Evolutionary conservation across 202 grass and related monocot species (phyloP), one percentile per base, ranked within the genome.

Genomic region (Dendrocalamus latiflorus): DNA sequence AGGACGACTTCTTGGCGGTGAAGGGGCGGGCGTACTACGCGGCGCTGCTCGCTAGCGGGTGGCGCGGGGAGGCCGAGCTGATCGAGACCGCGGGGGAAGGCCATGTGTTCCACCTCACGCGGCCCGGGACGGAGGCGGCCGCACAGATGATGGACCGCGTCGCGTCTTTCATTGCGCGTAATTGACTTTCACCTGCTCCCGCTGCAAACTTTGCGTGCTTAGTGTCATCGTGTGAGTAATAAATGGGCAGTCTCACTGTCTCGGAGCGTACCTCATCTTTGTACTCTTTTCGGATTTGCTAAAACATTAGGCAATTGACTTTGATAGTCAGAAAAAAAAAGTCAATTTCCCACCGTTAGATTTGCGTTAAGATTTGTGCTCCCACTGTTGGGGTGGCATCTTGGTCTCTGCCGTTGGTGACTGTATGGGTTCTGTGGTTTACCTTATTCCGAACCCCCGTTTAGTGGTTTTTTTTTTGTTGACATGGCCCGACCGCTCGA

Each of bases 21-120:
- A 90, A 92, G 44, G 91, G 93, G 6, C 54, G 79, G 4, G 91
- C 86, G 10, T 93, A 88, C 85, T 1, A 84, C 38, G 84, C 77
- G 49, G 5, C 5, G 34, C 34, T 36, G 34, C 34, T 84, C 76
- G 77, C 53, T 93, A 91, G 86, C 37, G 68, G 86, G 30, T 93
- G 93, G 93, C 22, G 18, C 8, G 90, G 93, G 18, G 81, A 86
- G 69, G 90, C 76, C 28, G 77, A 87, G 90, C 45, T 93, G 60
- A 77, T 79, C 42, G 88, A 93, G 8, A 88, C 81, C 2, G 54
- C 82, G 2, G 86, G 86, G 26, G 81, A 81, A 60, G 64, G 8
- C 1, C 90, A 96, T 57, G 88, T 89, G 3, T 97, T 89, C 75
- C 74, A 86, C 75, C 81, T 97, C 42, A 2, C 1, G 37, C 30